Conservation (phyloP, 495 filamentous ascomycete species). For the Glutinoglossum americanum region DNA sequence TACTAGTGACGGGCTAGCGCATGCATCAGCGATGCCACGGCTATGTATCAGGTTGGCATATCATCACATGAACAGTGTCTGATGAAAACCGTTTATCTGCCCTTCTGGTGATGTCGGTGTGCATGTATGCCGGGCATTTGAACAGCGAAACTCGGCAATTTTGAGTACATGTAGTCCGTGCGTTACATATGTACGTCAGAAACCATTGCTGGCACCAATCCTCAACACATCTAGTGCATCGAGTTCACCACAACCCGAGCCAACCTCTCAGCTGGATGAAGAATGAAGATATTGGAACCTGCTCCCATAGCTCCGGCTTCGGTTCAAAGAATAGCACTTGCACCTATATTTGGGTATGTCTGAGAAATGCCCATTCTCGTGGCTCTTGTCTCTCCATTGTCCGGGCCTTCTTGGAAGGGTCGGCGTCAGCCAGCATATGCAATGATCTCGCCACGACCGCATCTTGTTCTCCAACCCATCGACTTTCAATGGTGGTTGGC, state of each 20-base stretch:
- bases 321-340: not conserved
- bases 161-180: slow-evolving; percentile 1
- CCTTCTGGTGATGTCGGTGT: not conserved
- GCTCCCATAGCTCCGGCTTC: not conserved
- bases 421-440: not conserved
- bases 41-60: not conserved
- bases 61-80: not conserved
- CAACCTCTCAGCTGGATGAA: not conserved
- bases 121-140: not conserved
- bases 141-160: not conserved
- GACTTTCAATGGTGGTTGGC: not conserved
- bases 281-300: not conserved
- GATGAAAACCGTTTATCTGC: not conserved
- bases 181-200: slow-evolving; percentile 1
- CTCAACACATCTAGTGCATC: not conserved
- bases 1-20: not conserved
- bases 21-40: not conserved
- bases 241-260: not conserved
- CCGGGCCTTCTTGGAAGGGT: not conserved
- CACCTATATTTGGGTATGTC: not conserved
- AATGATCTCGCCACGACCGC: not conserved
- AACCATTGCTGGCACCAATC: not conserved
- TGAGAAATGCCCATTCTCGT: not conserved
- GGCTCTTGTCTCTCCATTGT: not conserved
- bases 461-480: not conserved